A percentile compares a stretch with the other conserved stretches of the same genome.
Conservation (phyloP, 208 protist species). For the Leishmania braziliensis region DNA sequence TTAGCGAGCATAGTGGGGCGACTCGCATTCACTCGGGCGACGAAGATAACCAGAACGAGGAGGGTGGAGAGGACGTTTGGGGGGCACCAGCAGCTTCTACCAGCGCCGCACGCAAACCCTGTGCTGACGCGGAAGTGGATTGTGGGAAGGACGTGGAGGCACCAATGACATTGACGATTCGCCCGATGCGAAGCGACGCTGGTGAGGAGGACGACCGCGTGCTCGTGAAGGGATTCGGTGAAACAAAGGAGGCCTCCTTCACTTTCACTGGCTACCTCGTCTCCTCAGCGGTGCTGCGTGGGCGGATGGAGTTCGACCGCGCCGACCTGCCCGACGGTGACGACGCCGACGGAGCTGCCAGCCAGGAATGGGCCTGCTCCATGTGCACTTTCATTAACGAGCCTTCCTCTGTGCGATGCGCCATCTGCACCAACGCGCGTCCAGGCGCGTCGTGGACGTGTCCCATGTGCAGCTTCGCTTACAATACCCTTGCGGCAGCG, state of each 20-base stretch:
- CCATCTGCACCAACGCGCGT: conserved; percentile 78
- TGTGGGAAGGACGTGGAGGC: not conserved
- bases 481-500: conserved; percentile 53
- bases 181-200: not conserved
- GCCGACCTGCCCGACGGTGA: conserved; percentile 25
- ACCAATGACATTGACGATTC: conserved; percentile 19
- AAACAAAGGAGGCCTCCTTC: conserved; percentile 55
- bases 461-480: conserved; percentile 72
- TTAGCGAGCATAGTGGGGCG: not conserved
- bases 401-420: conserved; percentile 68
- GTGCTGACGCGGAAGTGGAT: not conserved
- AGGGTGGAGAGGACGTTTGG: not conserved
- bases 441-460: conserved; percentile 79
- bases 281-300: conserved; percentile 42
- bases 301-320: conserved; percentile 61
- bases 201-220: conserved; percentile 3
- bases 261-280: conserved; percentile 44
- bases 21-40: not conserved
- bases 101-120: not conserved
- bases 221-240: conserved; percentile 49
- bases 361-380: conserved; percentile 73
- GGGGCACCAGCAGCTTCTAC: not conserved
- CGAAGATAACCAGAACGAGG: not conserved
- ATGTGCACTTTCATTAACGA: conserved; percentile 84
- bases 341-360: conserved; percentile 11